These are phyloP conservation scores for Astrothelium macrocarpum DNA, from an alignment of 495 filamentous ascomycete species.

Conservation along the genomic window DNA sequence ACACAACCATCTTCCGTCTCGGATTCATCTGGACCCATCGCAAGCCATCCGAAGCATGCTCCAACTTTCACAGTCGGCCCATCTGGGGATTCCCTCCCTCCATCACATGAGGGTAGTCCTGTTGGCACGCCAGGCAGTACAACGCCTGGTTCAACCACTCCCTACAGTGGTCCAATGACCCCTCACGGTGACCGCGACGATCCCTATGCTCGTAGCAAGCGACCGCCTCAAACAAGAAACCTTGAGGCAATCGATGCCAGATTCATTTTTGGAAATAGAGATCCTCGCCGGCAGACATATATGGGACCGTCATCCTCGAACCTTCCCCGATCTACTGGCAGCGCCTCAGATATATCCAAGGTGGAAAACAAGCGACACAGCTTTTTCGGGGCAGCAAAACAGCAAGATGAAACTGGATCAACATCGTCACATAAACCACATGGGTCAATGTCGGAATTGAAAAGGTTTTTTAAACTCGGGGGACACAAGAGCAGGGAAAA, in stretches of 20 bases:
- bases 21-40: constrained; percentile 34
- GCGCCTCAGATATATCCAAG: constrained; percentile 19
- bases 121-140: constrained; percentile 47
- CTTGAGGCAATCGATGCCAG: constrained; percentile 65
- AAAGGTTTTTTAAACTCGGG: constrained; percentile 76
- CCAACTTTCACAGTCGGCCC: constrained; percentile 68
- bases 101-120: constrained; percentile 50
- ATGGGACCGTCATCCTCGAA: constrained; percentile 40
- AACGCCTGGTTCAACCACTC: constrained; percentile 44
- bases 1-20: constrained; percentile 37
- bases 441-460: constrained; percentile 87
- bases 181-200: constrained; percentile 73
- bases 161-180: constrained; percentile 51
- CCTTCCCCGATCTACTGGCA: constrained; percentile 14
- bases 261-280: constrained; percentile 66
- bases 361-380: constrained; percentile 40
- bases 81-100: constrained; percentile 50
- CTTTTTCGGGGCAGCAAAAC: constrained; percentile 27
- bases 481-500: constrained; percentile 57
- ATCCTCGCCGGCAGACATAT: constrained; percentile 30
- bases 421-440: constrained; percentile 43
- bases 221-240: constrained; percentile 60
- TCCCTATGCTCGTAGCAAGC: constrained; percentile 75
- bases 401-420: constrained; percentile 41
- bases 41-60: constrained; percentile 45